Conservation (phyloP, 2,329 filamentous ascomycete genomes). For the Aspergillus nomiae region DNA sequence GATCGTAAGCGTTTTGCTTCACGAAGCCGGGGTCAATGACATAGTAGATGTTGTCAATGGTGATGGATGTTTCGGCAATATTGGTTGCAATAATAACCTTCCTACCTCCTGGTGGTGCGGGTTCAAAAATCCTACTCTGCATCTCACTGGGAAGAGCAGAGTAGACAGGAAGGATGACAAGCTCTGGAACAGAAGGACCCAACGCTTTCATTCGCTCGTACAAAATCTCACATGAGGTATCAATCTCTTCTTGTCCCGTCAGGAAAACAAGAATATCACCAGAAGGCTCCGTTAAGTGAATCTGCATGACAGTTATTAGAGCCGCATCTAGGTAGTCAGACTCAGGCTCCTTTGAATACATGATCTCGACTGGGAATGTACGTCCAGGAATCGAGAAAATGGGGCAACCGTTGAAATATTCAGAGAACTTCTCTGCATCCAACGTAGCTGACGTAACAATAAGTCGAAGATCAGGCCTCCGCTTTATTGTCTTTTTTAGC, state of each 20-base stretch:
- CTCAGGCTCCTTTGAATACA: conserved; percentile 93
- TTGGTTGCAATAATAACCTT: conserved; percentile 99
- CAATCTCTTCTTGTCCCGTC: conserved; percentile 97
- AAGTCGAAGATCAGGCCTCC: conserved; percentile 83
- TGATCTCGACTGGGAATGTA: conserved; percentile 92
- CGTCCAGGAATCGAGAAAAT: conserved; percentile 96
- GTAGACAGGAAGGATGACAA: conserved; percentile 95
- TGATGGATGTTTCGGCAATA: conserved; percentile 96
- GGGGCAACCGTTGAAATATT: conserved; percentile 93
- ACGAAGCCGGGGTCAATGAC: conserved; percentile 97
- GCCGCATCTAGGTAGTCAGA: conserved; percentile 94
- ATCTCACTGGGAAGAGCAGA: conserved; percentile 90
- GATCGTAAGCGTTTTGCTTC: conserved; percentile 96
- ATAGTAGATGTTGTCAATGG: conserved; percentile 96
- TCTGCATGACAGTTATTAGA: conserved; percentile 97
- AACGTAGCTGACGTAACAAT: conserved; percentile 97
- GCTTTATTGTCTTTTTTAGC: conserved; percentile 87
- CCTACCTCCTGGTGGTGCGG: conserved; percentile 77
- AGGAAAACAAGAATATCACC: conserved; percentile 97
- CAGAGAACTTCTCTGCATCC: conserved; percentile 95
- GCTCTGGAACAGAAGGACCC: conserved; percentile 84
- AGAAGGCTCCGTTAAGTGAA: conserved; percentile 86
- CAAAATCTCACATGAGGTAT: conserved; percentile 88
- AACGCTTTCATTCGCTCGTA: conserved; percentile 96
- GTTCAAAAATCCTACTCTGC: conserved; percentile 92